Evolutionary conservation across 2,329 filamentous ascomycete genomes (phyloP).

Genomic region (Xylariaceae sp.): DNA sequence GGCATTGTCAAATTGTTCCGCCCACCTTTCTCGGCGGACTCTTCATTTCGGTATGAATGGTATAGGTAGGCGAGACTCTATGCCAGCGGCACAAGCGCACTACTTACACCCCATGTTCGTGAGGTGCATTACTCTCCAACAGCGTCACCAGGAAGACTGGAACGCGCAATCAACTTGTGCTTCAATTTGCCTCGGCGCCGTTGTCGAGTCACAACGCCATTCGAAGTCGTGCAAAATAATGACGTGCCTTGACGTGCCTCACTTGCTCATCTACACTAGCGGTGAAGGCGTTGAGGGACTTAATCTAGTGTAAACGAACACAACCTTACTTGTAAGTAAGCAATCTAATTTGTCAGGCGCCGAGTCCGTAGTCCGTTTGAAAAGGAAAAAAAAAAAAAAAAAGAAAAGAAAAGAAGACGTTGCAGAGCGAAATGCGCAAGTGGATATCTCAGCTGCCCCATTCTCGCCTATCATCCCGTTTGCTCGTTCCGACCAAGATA

Average conservation of each 20-base stretch:
- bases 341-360: background rate
- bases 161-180: conserved; percentile 12
- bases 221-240: conserved; percentile 3
- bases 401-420: too few relatives aligned
- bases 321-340: background rate
- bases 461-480: background rate
- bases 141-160: background rate
- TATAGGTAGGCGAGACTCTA: background rate
- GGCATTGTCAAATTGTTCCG: background rate
- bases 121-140: too few relatives aligned
- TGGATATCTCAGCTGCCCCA: background rate
- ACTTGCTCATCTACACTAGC: background rate
- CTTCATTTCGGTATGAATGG: background rate
- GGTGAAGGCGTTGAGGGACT: conserved; percentile 1
- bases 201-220: background rate
- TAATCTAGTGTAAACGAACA: background rate
- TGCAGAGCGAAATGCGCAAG: background rate
- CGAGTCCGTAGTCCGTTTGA: too few relatives aligned
- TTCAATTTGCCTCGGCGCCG: background rate
- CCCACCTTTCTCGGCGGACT: background rate
- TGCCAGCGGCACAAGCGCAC: background rate
- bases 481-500: background rate
- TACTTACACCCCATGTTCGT: conserved; percentile 4
- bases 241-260: background rate
- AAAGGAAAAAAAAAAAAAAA: too few relatives aligned